A percentile compares a stretch with the other conserved stretches of the same genome.
phyloP scores from a whole-genome alignment of 2,329 filamentous ascomycete genomes.

The Paecilomyces formosus region DNA sequence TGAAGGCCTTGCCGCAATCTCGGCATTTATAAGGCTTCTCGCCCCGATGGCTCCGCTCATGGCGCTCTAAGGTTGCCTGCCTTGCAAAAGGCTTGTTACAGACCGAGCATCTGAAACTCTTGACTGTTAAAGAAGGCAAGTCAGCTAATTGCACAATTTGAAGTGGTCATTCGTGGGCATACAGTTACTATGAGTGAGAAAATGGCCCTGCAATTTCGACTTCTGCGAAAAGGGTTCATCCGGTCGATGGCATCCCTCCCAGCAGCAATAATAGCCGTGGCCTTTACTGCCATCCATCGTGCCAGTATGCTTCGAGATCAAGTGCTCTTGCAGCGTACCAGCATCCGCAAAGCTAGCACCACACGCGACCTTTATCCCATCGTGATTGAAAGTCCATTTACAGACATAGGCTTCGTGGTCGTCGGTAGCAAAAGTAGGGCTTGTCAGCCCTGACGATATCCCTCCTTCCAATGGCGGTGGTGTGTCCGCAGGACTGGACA shows the following conservation, averaged over 20 bases:
- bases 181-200: conserved; percentile 39
- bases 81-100: conserved; percentile 36
- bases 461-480: conserved; percentile 28
- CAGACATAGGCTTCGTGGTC: conserved; percentile 30
- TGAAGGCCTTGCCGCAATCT: conserved; percentile 35
- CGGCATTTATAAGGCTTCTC: conserved; percentile 37
- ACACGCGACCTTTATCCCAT: conserved; percentile 22
- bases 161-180: conserved; percentile 6
- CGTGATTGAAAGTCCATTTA: conserved; percentile 24
- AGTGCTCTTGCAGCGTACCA: conserved; percentile 33
- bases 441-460: conserved; percentile 27
- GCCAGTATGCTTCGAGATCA: conserved; percentile 28
- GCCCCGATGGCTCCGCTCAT: conserved; percentile 37
- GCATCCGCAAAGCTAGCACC: conserved; percentile 28
- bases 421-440: conserved; percentile 22
- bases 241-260: conserved; percentile 35
- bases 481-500: conserved; percentile 29
- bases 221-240: conserved; percentile 39
- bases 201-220: conserved; percentile 38
- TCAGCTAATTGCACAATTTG: not conserved
- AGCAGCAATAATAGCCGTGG: conserved; percentile 37
- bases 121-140: conserved; percentile 20
- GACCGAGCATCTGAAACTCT: conserved; percentile 34
- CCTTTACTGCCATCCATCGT: conserved; percentile 31
- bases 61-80: conserved; percentile 36